Evolutionary conservation across 257 asterid species (phyloP).

Genomic region (Ophiorrhiza pumila): DNA sequence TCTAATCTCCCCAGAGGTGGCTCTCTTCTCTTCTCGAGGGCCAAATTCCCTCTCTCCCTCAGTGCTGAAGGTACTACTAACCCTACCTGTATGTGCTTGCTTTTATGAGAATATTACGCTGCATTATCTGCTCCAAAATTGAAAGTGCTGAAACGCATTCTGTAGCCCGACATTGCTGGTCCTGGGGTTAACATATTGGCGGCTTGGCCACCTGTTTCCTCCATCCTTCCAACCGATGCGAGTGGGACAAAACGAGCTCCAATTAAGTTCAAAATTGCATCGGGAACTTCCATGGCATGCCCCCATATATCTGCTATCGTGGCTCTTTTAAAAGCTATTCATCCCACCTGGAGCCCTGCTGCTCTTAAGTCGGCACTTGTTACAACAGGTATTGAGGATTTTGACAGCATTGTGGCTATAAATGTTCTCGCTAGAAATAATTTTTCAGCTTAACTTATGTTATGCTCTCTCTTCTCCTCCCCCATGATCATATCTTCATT

Average conservation of each 20-base stretch:
- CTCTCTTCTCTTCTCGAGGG: slow-evolving; percentile 41
- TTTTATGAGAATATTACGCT: background rate
- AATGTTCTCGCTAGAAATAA: too few species aligned
- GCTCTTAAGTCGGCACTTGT: slow-evolving; percentile 37
- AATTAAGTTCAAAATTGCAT: slow-evolving; percentile 28
- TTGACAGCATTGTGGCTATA: background rate
- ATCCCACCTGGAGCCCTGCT: slow-evolving; percentile 46
- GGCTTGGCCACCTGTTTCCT: slow-evolving; percentile 31
- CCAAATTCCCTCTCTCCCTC: slow-evolving; percentile 38
- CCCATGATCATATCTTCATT: background rate
- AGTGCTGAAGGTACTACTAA: slow-evolving; percentile 29
- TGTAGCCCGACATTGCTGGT: slow-evolving; percentile 41
- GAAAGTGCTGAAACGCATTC: background rate
- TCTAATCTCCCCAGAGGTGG: slow-evolving; percentile 32
- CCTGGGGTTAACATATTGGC: slow-evolving; percentile 37
- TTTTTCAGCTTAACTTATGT: background rate
- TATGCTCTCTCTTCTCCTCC: background rate
- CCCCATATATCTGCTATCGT: slow-evolving; percentile 43
- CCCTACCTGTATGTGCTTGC: background rate
- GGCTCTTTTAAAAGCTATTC: slow-evolving; percentile 32
- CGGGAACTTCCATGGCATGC: slow-evolving; percentile 46
- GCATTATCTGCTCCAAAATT: background rate
- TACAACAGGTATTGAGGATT: slow-evolving; percentile 29
- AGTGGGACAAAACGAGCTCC: slow-evolving; percentile 8
- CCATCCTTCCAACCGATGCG: slow-evolving; percentile 23